Evolutionary conservation across 106 monocot genomes (phyloP).

Genomic region (Agapanthus africanus): DNA sequence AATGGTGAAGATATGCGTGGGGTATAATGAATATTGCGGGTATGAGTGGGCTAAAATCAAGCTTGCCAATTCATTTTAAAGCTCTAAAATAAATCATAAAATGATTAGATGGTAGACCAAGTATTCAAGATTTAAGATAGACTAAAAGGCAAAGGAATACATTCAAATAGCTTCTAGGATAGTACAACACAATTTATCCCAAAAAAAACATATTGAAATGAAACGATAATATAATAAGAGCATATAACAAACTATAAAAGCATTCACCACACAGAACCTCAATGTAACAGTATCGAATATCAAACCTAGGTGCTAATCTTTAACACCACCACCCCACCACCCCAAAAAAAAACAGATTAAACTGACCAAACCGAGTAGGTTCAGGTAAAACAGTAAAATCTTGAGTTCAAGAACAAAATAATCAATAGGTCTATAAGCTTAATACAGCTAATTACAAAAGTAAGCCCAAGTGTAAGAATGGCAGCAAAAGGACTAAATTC

Average conservation of each 20-base stretch:
- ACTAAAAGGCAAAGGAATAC: background rate
- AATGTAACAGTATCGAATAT: background rate
- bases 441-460: background rate
- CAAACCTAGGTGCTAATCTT: background rate
- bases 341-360: background rate
- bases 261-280: background rate
- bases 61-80: background rate
- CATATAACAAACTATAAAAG: background rate
- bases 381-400: too few relatives aligned
- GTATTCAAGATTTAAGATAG: background rate
- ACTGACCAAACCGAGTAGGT: too few relatives aligned
- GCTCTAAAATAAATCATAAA: constrained; percentile 7
- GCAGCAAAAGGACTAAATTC: background rate
- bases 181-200: background rate
- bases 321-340: too few relatives aligned
- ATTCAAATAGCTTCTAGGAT: background rate
- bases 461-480: background rate
- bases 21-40: background rate
- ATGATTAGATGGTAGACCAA: background rate
- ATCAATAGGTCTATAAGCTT: background rate
- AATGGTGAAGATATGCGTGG: background rate
- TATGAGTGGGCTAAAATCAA: background rate
- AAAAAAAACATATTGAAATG: background rate
- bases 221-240: background rate
- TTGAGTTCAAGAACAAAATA: background rate